Evolutionary conservation across 2,329 filamentous ascomycete species (phyloP).

Genomic region (Rutstroemia sp.): DNA sequence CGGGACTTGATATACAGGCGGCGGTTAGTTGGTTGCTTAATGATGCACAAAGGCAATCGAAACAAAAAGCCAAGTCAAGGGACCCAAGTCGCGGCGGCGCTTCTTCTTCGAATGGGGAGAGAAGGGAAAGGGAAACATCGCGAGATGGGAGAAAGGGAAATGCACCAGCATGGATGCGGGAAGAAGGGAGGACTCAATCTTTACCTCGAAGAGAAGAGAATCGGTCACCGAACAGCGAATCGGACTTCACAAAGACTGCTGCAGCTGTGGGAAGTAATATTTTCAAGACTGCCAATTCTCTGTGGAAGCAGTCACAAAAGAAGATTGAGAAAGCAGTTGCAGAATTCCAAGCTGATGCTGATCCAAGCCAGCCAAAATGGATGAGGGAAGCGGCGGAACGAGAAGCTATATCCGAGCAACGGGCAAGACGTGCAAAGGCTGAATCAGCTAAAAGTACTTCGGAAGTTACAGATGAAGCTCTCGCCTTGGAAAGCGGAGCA

Average conservation of each 20-base stretch:
- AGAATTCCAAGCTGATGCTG: constrained; percentile 69
- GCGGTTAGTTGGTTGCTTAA: constrained; percentile 77
- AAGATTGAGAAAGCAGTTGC: constrained; percentile 87
- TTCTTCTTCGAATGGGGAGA: constrained; percentile 23
- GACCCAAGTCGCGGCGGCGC: constrained; percentile 23
- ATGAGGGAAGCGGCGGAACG: constrained; percentile 55
- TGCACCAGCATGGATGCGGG: constrained; percentile 56
- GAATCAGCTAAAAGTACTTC: constrained; percentile 12
- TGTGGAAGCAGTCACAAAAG: constrained; percentile 94
- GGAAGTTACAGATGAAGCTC: constrained; percentile 61
- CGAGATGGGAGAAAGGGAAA: constrained; percentile 31
- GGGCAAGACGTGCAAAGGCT: constrained; percentile 16
- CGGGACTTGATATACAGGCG: constrained; percentile 72
- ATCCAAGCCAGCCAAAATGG: constrained; percentile 85
- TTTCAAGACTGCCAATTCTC: constrained; percentile 86
- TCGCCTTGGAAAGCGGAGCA: constrained; percentile 66
- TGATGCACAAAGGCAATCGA: constrained; percentile 79
- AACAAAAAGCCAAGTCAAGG: constrained; percentile 56
- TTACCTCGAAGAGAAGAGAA: constrained; percentile 43
- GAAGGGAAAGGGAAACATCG: constrained; percentile 16
- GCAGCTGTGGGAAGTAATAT: constrained; percentile 75
- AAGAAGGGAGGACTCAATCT: constrained; percentile 41
- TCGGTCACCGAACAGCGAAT: constrained; percentile 51
- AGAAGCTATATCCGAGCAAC: constrained; percentile 30
- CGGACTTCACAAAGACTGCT: constrained; percentile 73